Evolutionary conservation across 306 rosid genomes (phyloP), one percentile per base, ranked within the genome.

Genomic region (Delonix regia): DNA sequence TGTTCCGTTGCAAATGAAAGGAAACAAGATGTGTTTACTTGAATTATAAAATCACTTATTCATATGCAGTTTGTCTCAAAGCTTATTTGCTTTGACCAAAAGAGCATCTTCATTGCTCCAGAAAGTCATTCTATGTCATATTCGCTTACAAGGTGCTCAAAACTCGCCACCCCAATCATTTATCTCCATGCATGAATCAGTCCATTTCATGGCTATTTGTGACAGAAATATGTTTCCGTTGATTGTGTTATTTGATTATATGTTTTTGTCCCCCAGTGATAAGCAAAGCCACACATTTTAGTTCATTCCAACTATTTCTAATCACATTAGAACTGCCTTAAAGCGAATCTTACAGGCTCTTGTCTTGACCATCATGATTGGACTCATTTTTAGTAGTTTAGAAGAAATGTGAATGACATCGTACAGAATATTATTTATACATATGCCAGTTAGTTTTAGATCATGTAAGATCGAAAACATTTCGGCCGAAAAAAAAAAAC

Each of bases 61-160:
- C 71, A 69, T 66, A 53, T 53, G 55, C 33, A 60, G 74, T 18
- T 78, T 71, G 83, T 74, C 76, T 30, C 66, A 55, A 76, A 78
- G 59, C 64, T 69, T 9, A 75, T 71, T 75, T 75, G 67, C 49
- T 64, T 81, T 39, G 28, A 39, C 33, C 53, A 19, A 28, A 59
- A 19, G 0, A 11, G 11, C 22, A 47, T 45, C 74, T 47, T 27
- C 33, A 47, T 25, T 3, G 30, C 74, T 56, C 39, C 14, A 21
- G 34, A 69, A 18, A 18, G 22, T 69, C 36, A 30, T 59, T 52
- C 19, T 60, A 25, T 39, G 57, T 25, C 47, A 48, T 27, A 57
- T 48, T 15, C 30, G 62, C 61, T 12, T n/a, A 28, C n/a, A 71
- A 71, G 64, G 33, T 52, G 2, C 21, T 39, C 44, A 57, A 0